Evolutionary conservation across 805 yeast species (phyloP).

Genomic region (Naumovozyma baii): DNA sequence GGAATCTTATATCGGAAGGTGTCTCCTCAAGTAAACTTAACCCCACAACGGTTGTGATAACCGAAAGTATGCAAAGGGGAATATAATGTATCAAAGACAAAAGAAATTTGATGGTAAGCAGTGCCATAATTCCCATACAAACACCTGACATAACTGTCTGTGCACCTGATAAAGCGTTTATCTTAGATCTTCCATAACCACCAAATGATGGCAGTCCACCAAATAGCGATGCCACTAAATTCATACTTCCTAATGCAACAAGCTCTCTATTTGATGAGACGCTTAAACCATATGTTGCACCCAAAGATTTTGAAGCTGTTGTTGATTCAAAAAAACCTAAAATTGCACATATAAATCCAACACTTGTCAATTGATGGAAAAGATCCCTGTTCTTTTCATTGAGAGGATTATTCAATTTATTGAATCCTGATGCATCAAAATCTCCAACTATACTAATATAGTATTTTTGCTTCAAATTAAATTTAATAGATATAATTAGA

Average conservation of each 20-base stretch:
- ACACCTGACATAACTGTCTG: constrained; percentile 77
- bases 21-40: constrained; percentile 70
- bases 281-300: constrained; percentile 58
- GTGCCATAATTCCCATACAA: constrained; percentile 67
- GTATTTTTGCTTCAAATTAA: constrained; percentile 38
- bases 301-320: constrained; percentile 81
- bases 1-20: constrained; percentile 69
- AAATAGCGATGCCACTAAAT: constrained; percentile 46
- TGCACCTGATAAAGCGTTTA: constrained; percentile 82
- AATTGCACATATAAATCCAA: constrained; percentile 70
- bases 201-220: constrained; percentile 88
- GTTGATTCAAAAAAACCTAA: constrained; percentile 90
- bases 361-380: constrained; percentile 48
- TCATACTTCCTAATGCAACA: constrained; percentile 78
- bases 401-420: constrained; percentile 49
- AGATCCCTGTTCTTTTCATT: constrained; percentile 35
- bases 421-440: constrained; percentile 42
- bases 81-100: constrained; percentile 57
- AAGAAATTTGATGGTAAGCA: constrained; percentile 52
- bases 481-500: constrained; percentile 41
- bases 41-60: constrained; percentile 73
- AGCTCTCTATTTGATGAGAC: constrained; percentile 76
- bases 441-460: constrained; percentile 67
- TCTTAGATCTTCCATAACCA: constrained; percentile 88
- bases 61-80: constrained; percentile 73